phyloP scores from a whole-genome alignment of 805 yeast species.

The Kockiozyma suomiensis region DNA sequence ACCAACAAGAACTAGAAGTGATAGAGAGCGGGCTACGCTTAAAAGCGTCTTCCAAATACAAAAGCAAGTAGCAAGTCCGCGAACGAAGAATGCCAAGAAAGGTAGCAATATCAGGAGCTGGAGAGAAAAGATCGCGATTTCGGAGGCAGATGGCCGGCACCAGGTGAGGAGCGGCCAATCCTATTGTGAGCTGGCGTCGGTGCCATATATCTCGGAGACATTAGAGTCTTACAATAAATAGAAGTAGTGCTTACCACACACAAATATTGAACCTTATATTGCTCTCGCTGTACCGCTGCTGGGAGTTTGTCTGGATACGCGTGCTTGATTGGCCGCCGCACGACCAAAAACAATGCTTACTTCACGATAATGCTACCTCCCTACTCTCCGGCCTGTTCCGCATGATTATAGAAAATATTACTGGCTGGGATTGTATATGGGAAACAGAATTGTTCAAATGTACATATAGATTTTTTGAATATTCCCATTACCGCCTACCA shows the following conservation, averaged over 20 bases:
- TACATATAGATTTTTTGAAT: too few species aligned
- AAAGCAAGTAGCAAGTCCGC: background rate
- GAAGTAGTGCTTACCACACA: background rate
- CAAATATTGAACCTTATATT: background rate
- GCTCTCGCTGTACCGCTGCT: background rate
- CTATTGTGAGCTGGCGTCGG: background rate
- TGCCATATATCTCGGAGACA: background rate
- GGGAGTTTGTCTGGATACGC: conserved; percentile 1
- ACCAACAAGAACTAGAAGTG: conserved; percentile 7
- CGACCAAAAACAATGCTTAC: background rate
- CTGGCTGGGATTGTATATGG: too few species aligned
- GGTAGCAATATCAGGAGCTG: too few species aligned
- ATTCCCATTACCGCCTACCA: conserved; percentile 19
- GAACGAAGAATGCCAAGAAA: background rate
- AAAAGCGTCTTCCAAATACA: background rate
- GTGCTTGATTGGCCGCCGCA: conserved; percentile 19
- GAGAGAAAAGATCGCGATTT: background rate
- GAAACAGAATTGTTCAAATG: too few species aligned
- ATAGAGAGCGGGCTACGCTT: background rate
- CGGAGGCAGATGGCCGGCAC: background rate
- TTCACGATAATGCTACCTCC: conserved; percentile 2
- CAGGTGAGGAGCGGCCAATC: conserved; percentile 5
- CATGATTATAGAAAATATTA: too few species aligned
- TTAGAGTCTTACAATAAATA: background rate
- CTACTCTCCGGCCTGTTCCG: background rate